Conservation (phyloP, 495 filamentous ascomycete species). For the Hypoxylon fragiforme region DNA sequence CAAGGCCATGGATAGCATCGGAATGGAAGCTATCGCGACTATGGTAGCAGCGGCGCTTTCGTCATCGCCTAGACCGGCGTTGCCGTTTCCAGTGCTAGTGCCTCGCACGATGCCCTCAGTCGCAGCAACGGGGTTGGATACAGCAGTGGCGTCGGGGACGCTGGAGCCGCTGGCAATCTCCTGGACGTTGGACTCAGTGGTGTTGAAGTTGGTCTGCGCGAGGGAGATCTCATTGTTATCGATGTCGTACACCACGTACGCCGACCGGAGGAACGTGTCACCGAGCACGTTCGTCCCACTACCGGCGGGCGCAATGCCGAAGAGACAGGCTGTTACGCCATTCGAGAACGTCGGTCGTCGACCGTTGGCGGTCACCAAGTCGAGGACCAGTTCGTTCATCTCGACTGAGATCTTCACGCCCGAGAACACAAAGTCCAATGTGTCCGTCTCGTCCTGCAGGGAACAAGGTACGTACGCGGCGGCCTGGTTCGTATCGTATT, state of each 20-base stretch:
- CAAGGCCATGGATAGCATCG: conserved; percentile 13
- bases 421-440: conserved; percentile 71
- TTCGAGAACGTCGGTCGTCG: conserved; percentile 60
- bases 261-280: conserved; percentile 89
- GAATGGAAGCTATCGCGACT: background rate
- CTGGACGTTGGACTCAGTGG: conserved; percentile 61
- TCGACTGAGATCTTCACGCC: conserved; percentile 68
- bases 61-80: conserved; percentile 1
- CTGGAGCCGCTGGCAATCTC: conserved; percentile 72
- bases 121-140: conserved; percentile 65
- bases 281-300: conserved; percentile 73
- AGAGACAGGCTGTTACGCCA: conserved; percentile 66
- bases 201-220: conserved; percentile 83
- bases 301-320: conserved; percentile 75
- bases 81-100: conserved; percentile 28
- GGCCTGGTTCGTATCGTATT: conserved; percentile 59
- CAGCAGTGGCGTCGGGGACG: conserved; percentile 72
- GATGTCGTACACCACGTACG: conserved; percentile 92
- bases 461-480: conserved; percentile 75
- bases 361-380: conserved; percentile 54
- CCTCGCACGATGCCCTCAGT: conserved; percentile 41
- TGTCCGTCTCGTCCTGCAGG: conserved; percentile 58
- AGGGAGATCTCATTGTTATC: conserved; percentile 85
- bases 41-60: conserved; percentile 2
- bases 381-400: conserved; percentile 77